Conservation (phyloP, 2,329 filamentous ascomycete genomes). For the Zymoseptoria crescenta region DNA sequence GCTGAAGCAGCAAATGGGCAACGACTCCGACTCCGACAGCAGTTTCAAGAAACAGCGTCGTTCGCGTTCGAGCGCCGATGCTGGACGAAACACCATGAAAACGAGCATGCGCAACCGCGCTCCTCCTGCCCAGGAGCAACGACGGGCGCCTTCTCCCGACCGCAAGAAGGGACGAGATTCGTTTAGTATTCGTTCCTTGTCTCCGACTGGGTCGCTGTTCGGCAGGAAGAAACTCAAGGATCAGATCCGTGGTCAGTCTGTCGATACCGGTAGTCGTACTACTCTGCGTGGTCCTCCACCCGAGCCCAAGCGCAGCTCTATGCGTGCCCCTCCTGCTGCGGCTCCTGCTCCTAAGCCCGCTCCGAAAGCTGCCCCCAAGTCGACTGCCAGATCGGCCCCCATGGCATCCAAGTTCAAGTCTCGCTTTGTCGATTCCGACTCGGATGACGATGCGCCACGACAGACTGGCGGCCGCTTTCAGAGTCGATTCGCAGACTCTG, state of each 20-base stretch:
- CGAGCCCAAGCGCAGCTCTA: conserved; percentile 3
- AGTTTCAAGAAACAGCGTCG: conserved; percentile 64
- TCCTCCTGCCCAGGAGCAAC: conserved; percentile 27
- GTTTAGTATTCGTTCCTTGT: conserved; percentile 61
- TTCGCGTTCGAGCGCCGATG: conserved; percentile 27
- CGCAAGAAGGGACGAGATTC: conserved; percentile 21
- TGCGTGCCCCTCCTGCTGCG: background rate
- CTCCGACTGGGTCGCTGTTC: conserved; percentile 54
- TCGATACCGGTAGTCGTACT: conserved; percentile 15
- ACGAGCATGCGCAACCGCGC: conserved; percentile 59
- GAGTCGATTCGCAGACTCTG: conserved; percentile 44
- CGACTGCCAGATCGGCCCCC: conserved; percentile 1
- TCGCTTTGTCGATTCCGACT: conserved; percentile 67
- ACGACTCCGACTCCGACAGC: conserved; percentile 49
- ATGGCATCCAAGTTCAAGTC: conserved; percentile 30
- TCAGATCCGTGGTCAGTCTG: conserved; percentile 22
- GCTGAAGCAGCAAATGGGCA: conserved; percentile 26
- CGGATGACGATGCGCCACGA: conserved; percentile 38
- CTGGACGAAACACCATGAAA: conserved; percentile 53
- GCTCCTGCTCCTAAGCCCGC: conserved; percentile 2
- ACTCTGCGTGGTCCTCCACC: conserved; percentile 14
- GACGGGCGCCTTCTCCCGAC: conserved; percentile 34
- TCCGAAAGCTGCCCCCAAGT: conserved; percentile 4
- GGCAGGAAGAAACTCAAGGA: conserved; percentile 22
- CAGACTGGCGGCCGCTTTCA: conserved; percentile 28